Evolutionary conservation across 495 filamentous ascomycete species (phyloP), one percentile per base, ranked within the genome.

Genomic region (Cercophora sp.): DNA sequence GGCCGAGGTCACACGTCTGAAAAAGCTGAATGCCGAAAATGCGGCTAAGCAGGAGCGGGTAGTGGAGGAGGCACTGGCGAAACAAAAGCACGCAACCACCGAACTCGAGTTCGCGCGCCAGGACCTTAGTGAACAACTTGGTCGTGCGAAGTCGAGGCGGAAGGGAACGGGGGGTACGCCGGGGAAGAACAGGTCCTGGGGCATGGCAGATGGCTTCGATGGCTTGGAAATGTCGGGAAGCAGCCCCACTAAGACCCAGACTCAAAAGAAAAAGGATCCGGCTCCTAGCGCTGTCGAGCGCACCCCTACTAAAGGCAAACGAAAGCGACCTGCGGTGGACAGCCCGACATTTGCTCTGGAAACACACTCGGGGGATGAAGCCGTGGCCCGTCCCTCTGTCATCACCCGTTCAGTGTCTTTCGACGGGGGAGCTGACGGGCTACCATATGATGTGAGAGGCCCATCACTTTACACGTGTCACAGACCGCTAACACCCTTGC

Each of bases 51-150:
- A 79, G 39, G 71, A 79, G 54, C 67, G 67, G 5, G 61, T 67
- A 0, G 58, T 73, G 16, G 73, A 80, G 39, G 69, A 67, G 11
- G 74, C 75, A 0, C 52, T 66, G n/a, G 67, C 71, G 0, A 72
- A 74, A 0, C 70, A 77, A 43, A 66, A 73, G 20, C 72, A 62
- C 4, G 71, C 70, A 20, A 55, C 68, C 19, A 77, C 74, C 1
- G 79, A 80, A 49, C 70, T 79, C 22, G 70, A 79, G 37, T 82
- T 82, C 52, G 68, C 74, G 25, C 72, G 70, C 20, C 70, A 72
- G 51, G 77, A 80, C 55, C 62, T 80, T 54, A 69, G 65, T 15
- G 77, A 79, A 54, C 76, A 72, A 35, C 57, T 77, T 5, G 68
- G 68, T 8, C 66, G 68, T 48, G 63, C 57, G 26, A 73, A 69